Percentiles rank a stretch among this genome's conserved stretches.
Conservation (phyloP, 768 basidiomycete genomes). For the Leccinum rimulosum region DNA sequence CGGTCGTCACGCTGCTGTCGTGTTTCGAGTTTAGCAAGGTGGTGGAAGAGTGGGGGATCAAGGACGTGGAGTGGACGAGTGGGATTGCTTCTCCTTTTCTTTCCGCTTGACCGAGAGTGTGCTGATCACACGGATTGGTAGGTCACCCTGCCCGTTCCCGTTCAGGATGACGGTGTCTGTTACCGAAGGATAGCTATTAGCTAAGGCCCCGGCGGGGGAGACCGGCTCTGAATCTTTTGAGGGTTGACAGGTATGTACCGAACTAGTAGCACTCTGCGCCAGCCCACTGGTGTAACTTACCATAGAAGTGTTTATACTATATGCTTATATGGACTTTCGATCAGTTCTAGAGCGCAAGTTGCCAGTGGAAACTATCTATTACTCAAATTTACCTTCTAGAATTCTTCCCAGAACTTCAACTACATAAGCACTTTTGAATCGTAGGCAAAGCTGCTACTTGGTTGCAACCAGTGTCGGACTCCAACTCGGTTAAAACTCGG, state of each 20-base stretch:
- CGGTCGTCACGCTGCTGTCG: conserved; percentile 3
- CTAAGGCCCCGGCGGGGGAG: too few relatives aligned
- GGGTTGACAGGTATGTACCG: too few relatives aligned
- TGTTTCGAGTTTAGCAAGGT: conserved; percentile 9
- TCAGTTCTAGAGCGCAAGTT: too few relatives aligned
- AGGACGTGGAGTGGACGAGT: conserved; percentile 5
- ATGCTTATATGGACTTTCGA: too few relatives aligned
- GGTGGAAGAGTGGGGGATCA: not conserved
- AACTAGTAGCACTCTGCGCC: not conserved
- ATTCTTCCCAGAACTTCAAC: not conserved
- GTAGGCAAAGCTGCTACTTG: not conserved
- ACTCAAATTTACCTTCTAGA: not conserved
- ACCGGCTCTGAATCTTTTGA: not conserved
- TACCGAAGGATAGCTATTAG: too few relatives aligned
- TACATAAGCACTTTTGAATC: too few relatives aligned
- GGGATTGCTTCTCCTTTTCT: not conserved
- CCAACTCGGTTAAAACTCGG: too few relatives aligned
- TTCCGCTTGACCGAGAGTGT: not conserved
- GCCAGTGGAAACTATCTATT: too few relatives aligned
- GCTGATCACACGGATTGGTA: not conserved
- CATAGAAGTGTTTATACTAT: too few relatives aligned
- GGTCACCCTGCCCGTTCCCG: conserved; percentile 1
- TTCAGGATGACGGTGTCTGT: not conserved
- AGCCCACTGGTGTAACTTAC: too few relatives aligned
- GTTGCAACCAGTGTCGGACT: not conserved